Percentiles rank a stretch among this genome's conserved stretches.
Evolutionary conservation across 305 asterid genomes (phyloP).

Genomic region (Fraxinus paxiana): DNA sequence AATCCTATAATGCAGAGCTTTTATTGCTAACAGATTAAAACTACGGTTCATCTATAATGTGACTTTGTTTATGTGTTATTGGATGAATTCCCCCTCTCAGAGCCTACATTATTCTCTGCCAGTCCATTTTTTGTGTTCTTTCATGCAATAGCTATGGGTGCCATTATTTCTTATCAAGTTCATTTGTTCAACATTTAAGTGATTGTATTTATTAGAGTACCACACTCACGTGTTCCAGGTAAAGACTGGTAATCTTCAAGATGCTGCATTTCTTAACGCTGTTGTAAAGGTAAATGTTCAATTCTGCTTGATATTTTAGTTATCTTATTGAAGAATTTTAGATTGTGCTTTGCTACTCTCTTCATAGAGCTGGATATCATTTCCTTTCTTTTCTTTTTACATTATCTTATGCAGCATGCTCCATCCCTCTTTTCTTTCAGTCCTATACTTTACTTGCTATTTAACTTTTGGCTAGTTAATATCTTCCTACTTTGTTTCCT

Average conservation of each 20-base stretch:
- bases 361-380: not conserved
- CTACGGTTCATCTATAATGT: not conserved
- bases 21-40: not conserved
- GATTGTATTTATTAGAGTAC: conserved; percentile 5
- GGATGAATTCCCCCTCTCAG: not conserved
- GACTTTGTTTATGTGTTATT: not conserved
- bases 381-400: not conserved
- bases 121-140: not conserved
- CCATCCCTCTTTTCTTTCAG: conserved; percentile 4
- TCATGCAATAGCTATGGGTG: not conserved
- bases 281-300: conserved; percentile 73
- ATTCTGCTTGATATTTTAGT: conserved; percentile 6
- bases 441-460: conserved; percentile 2
- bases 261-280: conserved; percentile 73
- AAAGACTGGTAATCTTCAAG: conserved; percentile 62
- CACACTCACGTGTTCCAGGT: conserved; percentile 46
- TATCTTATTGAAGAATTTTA: not conserved
- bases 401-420: not conserved
- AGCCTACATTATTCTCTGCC: not conserved
- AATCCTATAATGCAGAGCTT: not conserved
- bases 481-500: not conserved
- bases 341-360: not conserved
- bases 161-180: conserved; percentile 20
- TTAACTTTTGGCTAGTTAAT: conserved; percentile 7
- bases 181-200: conserved; percentile 11